Evolutionary conservation across 164 flowering plant genomes (phyloP).

Genomic region (Akebia trifoliata): DNA sequence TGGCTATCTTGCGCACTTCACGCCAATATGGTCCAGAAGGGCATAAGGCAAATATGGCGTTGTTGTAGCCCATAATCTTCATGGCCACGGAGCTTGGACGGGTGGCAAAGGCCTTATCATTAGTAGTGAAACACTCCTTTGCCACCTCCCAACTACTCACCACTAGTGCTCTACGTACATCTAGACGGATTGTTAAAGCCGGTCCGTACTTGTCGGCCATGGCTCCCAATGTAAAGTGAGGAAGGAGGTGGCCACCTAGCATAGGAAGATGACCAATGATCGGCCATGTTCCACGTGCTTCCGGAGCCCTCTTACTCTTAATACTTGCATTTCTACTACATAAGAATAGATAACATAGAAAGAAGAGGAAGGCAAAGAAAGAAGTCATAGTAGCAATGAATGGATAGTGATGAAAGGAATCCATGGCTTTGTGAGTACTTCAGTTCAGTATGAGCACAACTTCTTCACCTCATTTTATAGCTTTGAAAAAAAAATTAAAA

Average conservation of each 20-base stretch:
- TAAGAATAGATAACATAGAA: no score
- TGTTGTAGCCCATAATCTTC: conserved; percentile 17
- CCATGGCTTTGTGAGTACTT: no score
- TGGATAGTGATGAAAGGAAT: no score
- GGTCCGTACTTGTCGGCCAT: conserved; percentile 23
- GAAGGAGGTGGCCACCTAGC: background rate
- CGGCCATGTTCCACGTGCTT: conserved; percentile 13
- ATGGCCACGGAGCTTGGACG: conserved; percentile 8
- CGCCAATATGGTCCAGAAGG: conserved; percentile 29
- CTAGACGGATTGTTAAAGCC: conserved; percentile 15
- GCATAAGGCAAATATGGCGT: conserved; percentile 17
- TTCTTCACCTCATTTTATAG: no score
- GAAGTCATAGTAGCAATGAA: no score
- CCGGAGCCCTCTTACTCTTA: conserved; percentile 8
- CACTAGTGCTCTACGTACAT: conserved; percentile 12
- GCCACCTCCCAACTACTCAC: conserved; percentile 19
- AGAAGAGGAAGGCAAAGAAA: no score
- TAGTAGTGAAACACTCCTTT: conserved; percentile 24
- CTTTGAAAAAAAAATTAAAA: no score
- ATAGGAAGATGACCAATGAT: conserved; percentile 21
- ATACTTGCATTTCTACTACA: background rate
- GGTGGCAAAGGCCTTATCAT: conserved; percentile 14
- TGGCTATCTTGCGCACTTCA: conserved; percentile 24
- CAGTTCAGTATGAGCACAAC: no score
- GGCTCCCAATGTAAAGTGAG: background rate